Conservation (phyloP, 208 protist genomes). For the Naegleria gruberi region DNA sequence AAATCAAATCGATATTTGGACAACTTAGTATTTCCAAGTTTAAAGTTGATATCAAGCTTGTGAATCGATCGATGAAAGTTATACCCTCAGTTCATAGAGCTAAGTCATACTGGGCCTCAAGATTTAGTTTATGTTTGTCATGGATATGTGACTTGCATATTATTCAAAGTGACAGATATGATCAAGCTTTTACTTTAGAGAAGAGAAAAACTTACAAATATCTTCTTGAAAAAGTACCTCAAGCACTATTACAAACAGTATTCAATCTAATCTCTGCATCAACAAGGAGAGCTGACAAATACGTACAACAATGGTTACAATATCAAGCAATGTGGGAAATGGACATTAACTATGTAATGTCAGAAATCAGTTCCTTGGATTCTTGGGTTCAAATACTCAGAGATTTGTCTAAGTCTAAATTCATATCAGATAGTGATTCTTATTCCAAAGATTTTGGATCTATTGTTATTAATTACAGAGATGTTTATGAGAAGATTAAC, state of each 20-base stretch:
- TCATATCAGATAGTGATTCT: conserved; percentile 53
- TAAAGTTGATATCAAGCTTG: conserved; percentile 24
- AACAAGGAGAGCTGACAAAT: conserved; percentile 43
- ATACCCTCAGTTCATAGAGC: neutral
- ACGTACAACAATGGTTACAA: conserved; percentile 62
- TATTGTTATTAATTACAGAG: conserved; percentile 53
- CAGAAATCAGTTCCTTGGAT: conserved; percentile 44
- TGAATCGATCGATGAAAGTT: neutral
- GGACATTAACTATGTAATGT: conserved; percentile 44
- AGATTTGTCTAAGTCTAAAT: conserved; percentile 51
- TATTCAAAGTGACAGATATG: neutral
- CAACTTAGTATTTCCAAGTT: neutral
- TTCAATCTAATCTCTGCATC: conserved; percentile 47
- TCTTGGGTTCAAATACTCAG: conserved; percentile 51
- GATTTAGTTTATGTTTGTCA: neutral
- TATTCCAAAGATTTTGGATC: conserved; percentile 50
- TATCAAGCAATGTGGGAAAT: conserved; percentile 78
- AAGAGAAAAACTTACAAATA: conserved; percentile 35
- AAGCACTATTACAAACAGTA: conserved; percentile 33
- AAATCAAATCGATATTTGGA: neutral
- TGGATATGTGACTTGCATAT: neutral
- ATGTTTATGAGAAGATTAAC: conserved; percentile 61
- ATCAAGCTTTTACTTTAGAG: neutral
- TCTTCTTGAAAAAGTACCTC: conserved; percentile 42
- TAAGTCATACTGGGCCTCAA: neutral